A percentile compares a stretch with the other conserved stretches of the same genome.
These are phyloP conservation scores for Rubus idaeus DNA, from an alignment of 306 rosid genomes.

Conservation along the genomic window DNA sequence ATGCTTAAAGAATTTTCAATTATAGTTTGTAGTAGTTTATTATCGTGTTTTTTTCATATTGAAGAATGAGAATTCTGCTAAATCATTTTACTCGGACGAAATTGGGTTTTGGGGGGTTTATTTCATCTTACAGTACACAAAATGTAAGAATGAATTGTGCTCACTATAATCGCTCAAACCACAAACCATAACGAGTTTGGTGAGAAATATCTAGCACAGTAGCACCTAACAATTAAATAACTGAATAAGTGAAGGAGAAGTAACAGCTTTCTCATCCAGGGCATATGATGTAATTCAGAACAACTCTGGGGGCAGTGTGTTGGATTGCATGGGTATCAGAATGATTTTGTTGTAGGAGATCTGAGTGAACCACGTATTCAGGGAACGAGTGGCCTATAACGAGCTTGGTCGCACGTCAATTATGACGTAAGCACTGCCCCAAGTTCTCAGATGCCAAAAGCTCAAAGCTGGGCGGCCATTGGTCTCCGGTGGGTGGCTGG, in stretches of 20 bases:
- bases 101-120: too few relatives aligned
- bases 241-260: neutral
- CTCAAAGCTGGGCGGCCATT: too few relatives aligned
- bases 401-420: neutral
- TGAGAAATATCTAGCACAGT: neutral
- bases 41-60: too few relatives aligned
- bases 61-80: too few relatives aligned
- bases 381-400: slow-evolving; percentile 15
- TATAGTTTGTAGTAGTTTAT: too few relatives aligned
- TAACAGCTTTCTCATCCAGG: neutral
- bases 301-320: neutral
- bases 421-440: neutral
- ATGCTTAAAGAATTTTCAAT: fast-evolving
- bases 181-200: neutral
- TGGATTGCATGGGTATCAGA: too few relatives aligned
- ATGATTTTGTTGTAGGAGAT: slow-evolving; percentile 1
- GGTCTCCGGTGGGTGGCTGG: too few relatives aligned
- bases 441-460: too few relatives aligned
- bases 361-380: neutral
- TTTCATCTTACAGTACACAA: too few relatives aligned
- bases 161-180: too few relatives aligned
- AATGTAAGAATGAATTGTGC: too few relatives aligned
- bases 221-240: neutral
- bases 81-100: too few relatives aligned
- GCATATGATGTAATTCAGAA: neutral